These are phyloP conservation scores for Arthrinium phaeospermum DNA, from an alignment of 2,329 filamentous ascomycete species.

Conservation along the genomic window DNA sequence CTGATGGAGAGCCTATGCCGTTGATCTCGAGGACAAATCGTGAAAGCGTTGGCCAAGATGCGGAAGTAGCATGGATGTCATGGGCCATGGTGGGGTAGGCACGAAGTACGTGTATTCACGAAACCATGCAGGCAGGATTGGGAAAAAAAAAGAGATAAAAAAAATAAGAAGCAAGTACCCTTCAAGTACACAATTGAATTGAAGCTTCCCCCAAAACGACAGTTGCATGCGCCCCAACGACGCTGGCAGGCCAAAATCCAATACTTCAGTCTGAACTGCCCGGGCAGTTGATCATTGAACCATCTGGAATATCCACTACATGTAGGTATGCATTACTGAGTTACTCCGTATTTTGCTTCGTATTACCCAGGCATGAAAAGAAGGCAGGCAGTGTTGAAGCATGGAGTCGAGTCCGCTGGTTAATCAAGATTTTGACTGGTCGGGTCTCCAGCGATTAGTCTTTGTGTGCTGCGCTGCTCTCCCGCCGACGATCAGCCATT, in stretches of 20 bases:
- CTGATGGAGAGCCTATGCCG: background rate
- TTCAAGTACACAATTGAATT: background rate
- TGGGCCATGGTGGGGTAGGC: background rate
- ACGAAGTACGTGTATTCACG: background rate
- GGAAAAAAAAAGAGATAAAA: background rate
- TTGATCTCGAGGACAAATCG: conserved; percentile 11
- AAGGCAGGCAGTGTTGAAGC: background rate
- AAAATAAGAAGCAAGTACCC: background rate
- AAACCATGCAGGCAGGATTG: background rate
- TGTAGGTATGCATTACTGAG: too few species aligned
- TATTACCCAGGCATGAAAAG: background rate
- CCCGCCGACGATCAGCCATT: background rate
- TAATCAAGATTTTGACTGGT: too few species aligned
- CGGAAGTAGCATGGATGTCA: background rate
- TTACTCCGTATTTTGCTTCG: too few species aligned
- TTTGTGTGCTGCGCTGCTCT: background rate
- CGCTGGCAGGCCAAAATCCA: background rate
- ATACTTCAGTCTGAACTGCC: background rate
- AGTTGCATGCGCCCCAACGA: conserved; percentile 5
- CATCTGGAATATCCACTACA: background rate
- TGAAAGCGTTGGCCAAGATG: background rate
- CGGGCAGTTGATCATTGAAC: background rate
- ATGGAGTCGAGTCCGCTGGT: too few species aligned
- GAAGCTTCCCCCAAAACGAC: conserved; percentile 8
- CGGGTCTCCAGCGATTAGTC: background rate